phyloP scores from a whole-genome alignment of 345 rosid species.

The Populus deltoides region DNA sequence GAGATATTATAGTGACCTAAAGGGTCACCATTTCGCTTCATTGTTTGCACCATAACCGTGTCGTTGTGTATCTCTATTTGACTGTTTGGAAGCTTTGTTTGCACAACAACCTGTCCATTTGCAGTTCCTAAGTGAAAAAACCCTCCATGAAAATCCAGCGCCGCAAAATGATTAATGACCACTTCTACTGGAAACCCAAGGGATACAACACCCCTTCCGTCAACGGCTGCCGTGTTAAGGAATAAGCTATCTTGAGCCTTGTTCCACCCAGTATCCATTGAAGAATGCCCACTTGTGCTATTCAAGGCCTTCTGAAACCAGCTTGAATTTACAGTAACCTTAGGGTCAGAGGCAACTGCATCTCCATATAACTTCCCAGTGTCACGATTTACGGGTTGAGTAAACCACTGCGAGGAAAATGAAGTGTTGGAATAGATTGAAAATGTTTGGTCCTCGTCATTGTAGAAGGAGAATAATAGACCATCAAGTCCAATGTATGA shows the following conservation, averaged over 20 bases:
- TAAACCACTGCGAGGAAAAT: slow-evolving; percentile 24
- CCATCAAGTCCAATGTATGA: slow-evolving; percentile 37
- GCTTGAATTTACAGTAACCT: slow-evolving; percentile 14
- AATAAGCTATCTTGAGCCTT: slow-evolving; percentile 20
- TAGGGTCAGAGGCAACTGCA: slow-evolving; percentile 15
- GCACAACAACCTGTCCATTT: slow-evolving; percentile 27
- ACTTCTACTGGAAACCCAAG: slow-evolving; percentile 30
- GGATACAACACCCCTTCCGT: slow-evolving; percentile 34
- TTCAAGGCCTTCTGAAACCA: slow-evolving; percentile 31
- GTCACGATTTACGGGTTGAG: slow-evolving; percentile 33
- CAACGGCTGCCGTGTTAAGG: slow-evolving; percentile 28
- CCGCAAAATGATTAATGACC: slow-evolving; percentile 22
- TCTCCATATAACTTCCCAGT: slow-evolving; percentile 35
- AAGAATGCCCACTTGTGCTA: slow-evolving; percentile 20
- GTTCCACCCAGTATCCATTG: slow-evolving; percentile 23
- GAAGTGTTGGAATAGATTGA: slow-evolving; percentile 36
- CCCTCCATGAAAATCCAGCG: slow-evolving; percentile 36
- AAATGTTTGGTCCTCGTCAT: slow-evolving; percentile 12
- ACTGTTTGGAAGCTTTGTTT: slow-evolving; percentile 13
- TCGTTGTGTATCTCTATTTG: slow-evolving; percentile 7
- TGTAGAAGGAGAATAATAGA: slow-evolving; percentile 30
- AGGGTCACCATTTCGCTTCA: slow-evolving; percentile 2
- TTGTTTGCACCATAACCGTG: slow-evolving; percentile 12
- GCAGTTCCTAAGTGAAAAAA: slow-evolving; percentile 26
- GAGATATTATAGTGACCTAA: neutral